phyloP scores from a whole-genome alignment of 2,329 filamentous ascomycete species.

The Fonsecaea nubica region DNA sequence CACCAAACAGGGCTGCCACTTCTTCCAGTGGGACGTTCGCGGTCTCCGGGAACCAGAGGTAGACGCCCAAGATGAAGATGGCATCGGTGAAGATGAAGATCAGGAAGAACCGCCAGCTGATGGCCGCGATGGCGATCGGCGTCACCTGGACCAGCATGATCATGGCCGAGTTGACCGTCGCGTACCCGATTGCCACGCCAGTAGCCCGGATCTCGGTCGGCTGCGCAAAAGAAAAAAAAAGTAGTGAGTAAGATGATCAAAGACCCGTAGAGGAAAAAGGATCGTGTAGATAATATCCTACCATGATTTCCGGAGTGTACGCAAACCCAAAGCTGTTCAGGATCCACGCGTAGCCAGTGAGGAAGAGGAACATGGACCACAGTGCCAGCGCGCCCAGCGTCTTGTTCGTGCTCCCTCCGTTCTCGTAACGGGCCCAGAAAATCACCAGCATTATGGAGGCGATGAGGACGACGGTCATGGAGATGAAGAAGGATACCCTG shows the following conservation, averaged over 20 bases:
- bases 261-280: no score
- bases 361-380: constrained; percentile 8
- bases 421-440: constrained; percentile 3
- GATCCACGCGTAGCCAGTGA: background rate
- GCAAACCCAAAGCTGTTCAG: background rate
- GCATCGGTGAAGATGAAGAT: constrained; percentile 1
- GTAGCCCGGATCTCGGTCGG: constrained; percentile 5
- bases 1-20: background rate
- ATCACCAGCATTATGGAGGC: background rate
- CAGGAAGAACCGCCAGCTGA: constrained; percentile 18
- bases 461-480: background rate
- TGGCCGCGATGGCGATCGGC: constrained; percentile 6
- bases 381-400: background rate
- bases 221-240: no score
- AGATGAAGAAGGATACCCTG: background rate
- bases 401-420: background rate
- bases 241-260: background rate
- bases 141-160: background rate
- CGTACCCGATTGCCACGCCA: constrained; percentile 6
- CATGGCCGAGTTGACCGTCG: background rate
- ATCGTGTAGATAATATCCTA: no score
- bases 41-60: background rate
- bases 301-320: constrained; percentile 19
- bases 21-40: background rate
- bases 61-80: background rate